Percentiles rank a stretch among this genome's conserved stretches.
phyloP scores from a whole-genome alignment of 2,329 filamentous ascomycete species.

The Malbranchea zuffiana region DNA sequence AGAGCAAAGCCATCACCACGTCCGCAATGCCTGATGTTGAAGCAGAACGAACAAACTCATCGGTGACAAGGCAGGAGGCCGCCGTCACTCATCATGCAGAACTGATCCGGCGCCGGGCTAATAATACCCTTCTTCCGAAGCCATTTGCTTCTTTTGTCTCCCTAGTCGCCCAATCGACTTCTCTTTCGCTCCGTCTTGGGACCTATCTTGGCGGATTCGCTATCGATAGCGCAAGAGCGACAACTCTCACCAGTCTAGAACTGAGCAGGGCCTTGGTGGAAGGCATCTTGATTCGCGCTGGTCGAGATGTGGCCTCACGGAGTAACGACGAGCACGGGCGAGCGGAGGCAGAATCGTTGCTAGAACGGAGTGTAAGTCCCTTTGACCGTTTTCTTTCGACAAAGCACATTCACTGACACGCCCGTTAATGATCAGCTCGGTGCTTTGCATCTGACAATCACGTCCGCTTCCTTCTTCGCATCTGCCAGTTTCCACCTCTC shows the following conservation, averaged over 20 bases:
- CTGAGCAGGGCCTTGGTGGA: conserved; percentile 37
- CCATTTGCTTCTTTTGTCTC: conserved; percentile 37
- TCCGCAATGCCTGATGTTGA: too few species aligned
- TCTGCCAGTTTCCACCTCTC: conserved; percentile 38
- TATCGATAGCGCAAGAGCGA: conserved; percentile 34
- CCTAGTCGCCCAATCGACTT: conserved; percentile 35
- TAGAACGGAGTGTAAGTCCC: conserved; percentile 36
- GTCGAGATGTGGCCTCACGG: conserved; percentile 33
- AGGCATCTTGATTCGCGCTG: conserved; percentile 34
- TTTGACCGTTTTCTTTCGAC: background rate
- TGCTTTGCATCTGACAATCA: conserved; percentile 35
- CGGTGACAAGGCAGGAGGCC: too few species aligned
- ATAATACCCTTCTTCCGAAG: conserved; percentile 31
- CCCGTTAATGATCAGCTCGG: conserved; percentile 29
- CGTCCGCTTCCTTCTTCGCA: conserved; percentile 38
- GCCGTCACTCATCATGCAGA: too few species aligned
- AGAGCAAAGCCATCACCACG: too few species aligned
- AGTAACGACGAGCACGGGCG: conserved; percentile 40
- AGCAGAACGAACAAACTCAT: too few species aligned
- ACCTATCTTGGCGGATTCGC: conserved; percentile 35
- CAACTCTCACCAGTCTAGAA: conserved; percentile 36
- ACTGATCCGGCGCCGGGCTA: too few species aligned
- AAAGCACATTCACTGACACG: conserved; percentile 1
- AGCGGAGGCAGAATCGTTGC: conserved; percentile 33
- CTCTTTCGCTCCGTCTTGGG: conserved; percentile 34